Conservation (phyloP, 345 rosid genomes). For the Gossypium herbaceum region DNA sequence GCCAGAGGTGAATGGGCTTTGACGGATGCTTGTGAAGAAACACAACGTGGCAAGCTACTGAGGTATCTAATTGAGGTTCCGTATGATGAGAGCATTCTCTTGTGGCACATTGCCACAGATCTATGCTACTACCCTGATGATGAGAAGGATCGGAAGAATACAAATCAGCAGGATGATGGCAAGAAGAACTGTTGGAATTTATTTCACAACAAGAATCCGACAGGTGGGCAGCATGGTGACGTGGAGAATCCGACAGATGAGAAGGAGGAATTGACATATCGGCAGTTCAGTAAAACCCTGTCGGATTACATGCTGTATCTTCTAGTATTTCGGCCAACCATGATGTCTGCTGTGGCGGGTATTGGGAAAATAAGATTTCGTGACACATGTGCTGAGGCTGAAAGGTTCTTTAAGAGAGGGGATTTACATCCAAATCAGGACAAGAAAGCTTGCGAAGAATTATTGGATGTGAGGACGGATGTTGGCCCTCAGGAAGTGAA, state of each 20-base stretch:
- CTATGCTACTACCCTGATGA: constrained; percentile 27
- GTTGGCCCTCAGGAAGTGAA: constrained; percentile 36
- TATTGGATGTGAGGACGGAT: constrained; percentile 23
- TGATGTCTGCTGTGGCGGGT: constrained; percentile 47
- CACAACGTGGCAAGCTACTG: constrained; percentile 19
- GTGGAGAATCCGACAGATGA: too few species aligned
- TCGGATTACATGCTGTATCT: constrained; percentile 63
- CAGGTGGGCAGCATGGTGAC: too few species aligned
- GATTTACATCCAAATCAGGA: neutral
- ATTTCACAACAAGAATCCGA: too few species aligned
- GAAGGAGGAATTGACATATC: neutral
- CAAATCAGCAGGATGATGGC: neutral
- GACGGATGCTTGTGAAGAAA: constrained; percentile 23
- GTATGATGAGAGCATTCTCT: constrained; percentile 38
- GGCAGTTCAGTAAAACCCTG: constrained; percentile 34
- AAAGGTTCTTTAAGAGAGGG: constrained; percentile 29
- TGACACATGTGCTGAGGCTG: constrained; percentile 46
- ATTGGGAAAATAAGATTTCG: constrained; percentile 38
- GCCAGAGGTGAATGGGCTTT: constrained; percentile 62
- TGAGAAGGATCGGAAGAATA: neutral
- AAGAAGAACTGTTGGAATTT: too few species aligned
- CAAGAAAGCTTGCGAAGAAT: constrained; percentile 15
- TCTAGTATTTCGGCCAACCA: constrained; percentile 37
- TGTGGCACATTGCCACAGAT: constrained; percentile 66
- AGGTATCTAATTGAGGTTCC: constrained; percentile 27